phyloP scores from a whole-genome alignment of 1,284 basidiomycete species.

The Kwoniella shivajii region DNA sequence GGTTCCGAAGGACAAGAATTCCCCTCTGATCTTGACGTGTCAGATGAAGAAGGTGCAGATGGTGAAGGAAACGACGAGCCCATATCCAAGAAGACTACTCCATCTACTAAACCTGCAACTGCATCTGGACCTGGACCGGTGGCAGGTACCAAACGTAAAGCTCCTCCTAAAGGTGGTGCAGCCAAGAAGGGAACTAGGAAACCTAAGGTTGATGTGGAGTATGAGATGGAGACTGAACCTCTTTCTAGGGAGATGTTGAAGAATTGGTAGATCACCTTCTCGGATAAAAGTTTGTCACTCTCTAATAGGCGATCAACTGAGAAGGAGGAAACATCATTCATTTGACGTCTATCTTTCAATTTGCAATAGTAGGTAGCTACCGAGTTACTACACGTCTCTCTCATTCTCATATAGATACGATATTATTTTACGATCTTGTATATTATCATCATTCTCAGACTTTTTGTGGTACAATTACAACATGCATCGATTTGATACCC shows the following conservation, averaged over 20 bases:
- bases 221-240: slow-evolving; percentile 87
- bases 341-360: no score
- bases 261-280: slow-evolving; percentile 52
- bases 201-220: slow-evolving; percentile 88
- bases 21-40: slow-evolving; percentile 51
- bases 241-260: slow-evolving; percentile 57
- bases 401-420: no score
- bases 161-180: slow-evolving; percentile 58
- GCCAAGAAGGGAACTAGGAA: slow-evolving; percentile 60
- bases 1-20: slow-evolving; percentile 45
- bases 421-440: neutral
- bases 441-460: neutral
- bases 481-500: slow-evolving; percentile 9
- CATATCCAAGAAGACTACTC: slow-evolving; percentile 34
- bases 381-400: no score
- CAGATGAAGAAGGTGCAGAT: slow-evolving; percentile 47
- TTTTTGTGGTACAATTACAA: neutral
- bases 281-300: no score
- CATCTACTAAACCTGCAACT: slow-evolving; percentile 12
- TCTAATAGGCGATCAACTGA: no score
- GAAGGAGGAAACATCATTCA: no score
- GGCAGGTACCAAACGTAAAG: slow-evolving; percentile 50
- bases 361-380: no score
- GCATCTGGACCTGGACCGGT: slow-evolving; percentile 21
- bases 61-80: slow-evolving; percentile 54